A percentile compares a stretch with the other conserved stretches of the same genome.
phyloP scores from a whole-genome alignment of 371 early-diverging fungal species.

The Vittaforma corneae region DNA sequence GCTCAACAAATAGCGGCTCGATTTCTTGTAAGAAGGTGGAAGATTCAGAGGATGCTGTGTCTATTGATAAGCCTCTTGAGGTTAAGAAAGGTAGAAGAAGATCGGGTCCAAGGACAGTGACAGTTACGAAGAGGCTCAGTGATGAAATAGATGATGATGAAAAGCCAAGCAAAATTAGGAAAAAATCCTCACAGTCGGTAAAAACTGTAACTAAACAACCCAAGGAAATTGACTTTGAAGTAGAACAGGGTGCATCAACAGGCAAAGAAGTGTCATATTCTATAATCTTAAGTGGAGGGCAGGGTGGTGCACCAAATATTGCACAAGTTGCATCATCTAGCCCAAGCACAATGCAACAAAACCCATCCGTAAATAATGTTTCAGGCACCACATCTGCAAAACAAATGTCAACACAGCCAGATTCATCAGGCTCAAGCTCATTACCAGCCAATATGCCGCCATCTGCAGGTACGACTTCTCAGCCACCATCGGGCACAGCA shows the following conservation, averaged over 20 bases:
- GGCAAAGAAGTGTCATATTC: background rate
- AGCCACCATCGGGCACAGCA: background rate
- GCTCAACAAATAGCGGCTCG: constrained; percentile 22
- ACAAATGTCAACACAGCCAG: too few species aligned
- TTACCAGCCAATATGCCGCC: background rate
- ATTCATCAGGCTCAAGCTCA: background rate
- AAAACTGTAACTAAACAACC: constrained; percentile 29
- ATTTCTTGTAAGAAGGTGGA: constrained; percentile 29
- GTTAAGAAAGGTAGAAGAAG: background rate
- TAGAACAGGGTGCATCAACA: background rate
- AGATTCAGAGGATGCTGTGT: background rate
- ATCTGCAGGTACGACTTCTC: background rate
- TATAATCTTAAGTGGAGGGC: too few species aligned
- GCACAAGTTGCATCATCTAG: too few species aligned
- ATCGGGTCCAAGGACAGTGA: background rate
- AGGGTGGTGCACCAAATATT: too few species aligned
- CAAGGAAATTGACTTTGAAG: constrained; percentile 37
- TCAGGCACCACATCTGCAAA: too few species aligned
- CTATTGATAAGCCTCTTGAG: background rate
- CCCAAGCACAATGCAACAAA: too few species aligned
- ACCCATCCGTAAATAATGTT: too few species aligned
- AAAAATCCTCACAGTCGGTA: background rate
- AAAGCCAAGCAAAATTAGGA: constrained; percentile 4
- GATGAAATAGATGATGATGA: too few species aligned
- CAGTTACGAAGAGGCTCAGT: background rate